Conservation (phyloP, 805 yeast genomes). For the Dipodascus geniculatus region DNA sequence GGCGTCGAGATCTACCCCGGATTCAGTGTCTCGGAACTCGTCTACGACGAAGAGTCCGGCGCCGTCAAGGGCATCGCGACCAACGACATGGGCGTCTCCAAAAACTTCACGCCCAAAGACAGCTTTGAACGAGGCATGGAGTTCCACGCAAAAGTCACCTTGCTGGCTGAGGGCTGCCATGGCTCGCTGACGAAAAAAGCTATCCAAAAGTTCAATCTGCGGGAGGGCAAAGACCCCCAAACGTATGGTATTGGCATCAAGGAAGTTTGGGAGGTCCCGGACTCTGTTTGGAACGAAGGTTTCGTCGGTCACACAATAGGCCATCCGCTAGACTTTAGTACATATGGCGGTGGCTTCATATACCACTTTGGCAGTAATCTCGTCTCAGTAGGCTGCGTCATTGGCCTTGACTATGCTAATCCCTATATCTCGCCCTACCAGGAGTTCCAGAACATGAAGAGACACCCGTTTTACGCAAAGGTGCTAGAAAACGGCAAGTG, state of each 20-base stretch:
- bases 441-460: conserved; percentile 91
- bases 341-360: conserved; percentile 95
- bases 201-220: conserved; percentile 53
- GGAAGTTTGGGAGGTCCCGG: conserved; percentile 92
- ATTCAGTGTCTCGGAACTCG: conserved; percentile 69
- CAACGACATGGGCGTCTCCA: conserved; percentile 78
- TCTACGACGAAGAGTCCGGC: conserved; percentile 41
- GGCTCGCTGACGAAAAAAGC: conserved; percentile 81
- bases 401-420: conserved; percentile 87
- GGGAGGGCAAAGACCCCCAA: conserved; percentile 57
- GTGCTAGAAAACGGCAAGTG: conserved; percentile 84
- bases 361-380: conserved; percentile 92
- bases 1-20: conserved; percentile 94
- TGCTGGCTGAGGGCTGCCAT: conserved; percentile 97
- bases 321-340: conserved; percentile 59
- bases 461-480: conserved; percentile 69
- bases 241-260: conserved; percentile 94
- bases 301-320: conserved; percentile 82
- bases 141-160: conserved; percentile 80
- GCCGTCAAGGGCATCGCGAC: conserved; percentile 86
- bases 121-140: conserved; percentile 96
- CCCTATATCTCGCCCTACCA: conserved; percentile 94
- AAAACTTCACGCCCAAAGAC: conserved; percentile 63
- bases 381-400: conserved; percentile 87
- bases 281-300: conserved; percentile 71